These are phyloP conservation scores for Gossypium longicalyx DNA, from an alignment of 345 rosid species.

Conservation along the genomic window DNA sequence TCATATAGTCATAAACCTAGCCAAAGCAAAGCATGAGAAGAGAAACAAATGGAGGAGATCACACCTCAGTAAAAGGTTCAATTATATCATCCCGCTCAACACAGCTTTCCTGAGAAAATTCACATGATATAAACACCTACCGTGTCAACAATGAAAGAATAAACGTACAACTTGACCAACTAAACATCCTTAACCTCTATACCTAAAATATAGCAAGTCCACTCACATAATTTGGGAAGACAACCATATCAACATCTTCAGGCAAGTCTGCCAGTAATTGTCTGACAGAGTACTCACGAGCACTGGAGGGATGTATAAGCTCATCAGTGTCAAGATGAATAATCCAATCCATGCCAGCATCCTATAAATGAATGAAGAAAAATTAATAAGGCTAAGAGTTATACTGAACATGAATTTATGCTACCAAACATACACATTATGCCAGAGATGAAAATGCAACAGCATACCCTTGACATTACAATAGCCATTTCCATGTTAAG, in stretches of 20 bases:
- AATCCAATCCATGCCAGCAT: constrained; percentile 83
- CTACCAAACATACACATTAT: constrained; percentile 5
- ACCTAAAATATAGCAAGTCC: background rate
- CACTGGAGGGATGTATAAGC: constrained; percentile 75
- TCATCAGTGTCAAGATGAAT: constrained; percentile 94
- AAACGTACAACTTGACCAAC: background rate
- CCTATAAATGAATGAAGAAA: constrained; percentile 32
- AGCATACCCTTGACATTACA: constrained; percentile 78
- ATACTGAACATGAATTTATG: background rate
- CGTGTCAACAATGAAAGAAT: constrained; percentile 1
- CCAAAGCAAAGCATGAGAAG: background rate
- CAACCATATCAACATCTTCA: constrained; percentile 56
- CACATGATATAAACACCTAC: constrained; percentile 17
- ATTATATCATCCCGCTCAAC: constrained; percentile 79
- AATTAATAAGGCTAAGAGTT: constrained; percentile 6
- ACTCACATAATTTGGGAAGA: constrained; percentile 95
- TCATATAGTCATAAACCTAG: background rate
- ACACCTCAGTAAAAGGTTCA: constrained; percentile 92
- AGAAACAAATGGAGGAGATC: background rate
- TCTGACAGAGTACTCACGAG: constrained; percentile 71
- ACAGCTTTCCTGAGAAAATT: constrained; percentile 73
- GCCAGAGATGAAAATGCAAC: background rate
- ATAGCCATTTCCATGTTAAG: constrained; percentile 98
- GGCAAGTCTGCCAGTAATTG: constrained; percentile 63
- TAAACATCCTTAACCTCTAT: background rate